phyloP scores from a whole-genome alignment of 2,329 filamentous ascomycete species.

The Pyrenochaeta sp. region DNA sequence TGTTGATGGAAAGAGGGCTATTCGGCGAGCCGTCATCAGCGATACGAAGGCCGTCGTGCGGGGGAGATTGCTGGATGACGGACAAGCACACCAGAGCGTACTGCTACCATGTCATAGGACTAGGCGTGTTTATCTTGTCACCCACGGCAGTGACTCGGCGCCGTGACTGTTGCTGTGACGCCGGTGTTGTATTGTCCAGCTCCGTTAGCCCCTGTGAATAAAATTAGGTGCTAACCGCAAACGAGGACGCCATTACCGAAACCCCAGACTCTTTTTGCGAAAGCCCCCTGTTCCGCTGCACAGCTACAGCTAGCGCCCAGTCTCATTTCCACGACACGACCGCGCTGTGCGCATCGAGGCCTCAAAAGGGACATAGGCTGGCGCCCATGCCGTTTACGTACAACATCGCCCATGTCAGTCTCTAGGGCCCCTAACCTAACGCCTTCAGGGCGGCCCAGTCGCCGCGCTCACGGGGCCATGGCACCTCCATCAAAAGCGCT shows the following conservation, averaged over 20 bases:
- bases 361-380: slow-evolving; percentile 28
- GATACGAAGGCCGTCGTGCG: slow-evolving; percentile 3
- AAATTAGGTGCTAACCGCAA: slow-evolving; percentile 7
- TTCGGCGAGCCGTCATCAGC: slow-evolving; percentile 7
- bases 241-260: background rate
- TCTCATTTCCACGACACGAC: slow-evolving; percentile 39
- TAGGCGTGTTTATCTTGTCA: background rate
- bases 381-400: slow-evolving; percentile 37
- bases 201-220: slow-evolving; percentile 13
- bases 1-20: slow-evolving; percentile 5
- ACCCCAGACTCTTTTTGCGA: too few relatives aligned
- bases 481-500: slow-evolving; percentile 41
- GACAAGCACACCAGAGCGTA: background rate
- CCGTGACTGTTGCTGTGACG: slow-evolving; percentile 19
- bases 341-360: slow-evolving; percentile 35
- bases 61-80: background rate
- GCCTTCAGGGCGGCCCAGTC: slow-evolving; percentile 23
- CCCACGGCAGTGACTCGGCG: slow-evolving; percentile 8
- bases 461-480: slow-evolving; percentile 27
- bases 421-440: slow-evolving; percentile 45
- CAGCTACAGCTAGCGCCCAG: background rate
- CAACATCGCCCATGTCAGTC: slow-evolving; percentile 34
- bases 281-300: too few relatives aligned
- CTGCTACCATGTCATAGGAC: slow-evolving; percentile 1
- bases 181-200: slow-evolving; percentile 14